phyloP scores from a whole-genome alignment of 2,329 filamentous ascomycete species.

The Alternaria novae-zelandiae region DNA sequence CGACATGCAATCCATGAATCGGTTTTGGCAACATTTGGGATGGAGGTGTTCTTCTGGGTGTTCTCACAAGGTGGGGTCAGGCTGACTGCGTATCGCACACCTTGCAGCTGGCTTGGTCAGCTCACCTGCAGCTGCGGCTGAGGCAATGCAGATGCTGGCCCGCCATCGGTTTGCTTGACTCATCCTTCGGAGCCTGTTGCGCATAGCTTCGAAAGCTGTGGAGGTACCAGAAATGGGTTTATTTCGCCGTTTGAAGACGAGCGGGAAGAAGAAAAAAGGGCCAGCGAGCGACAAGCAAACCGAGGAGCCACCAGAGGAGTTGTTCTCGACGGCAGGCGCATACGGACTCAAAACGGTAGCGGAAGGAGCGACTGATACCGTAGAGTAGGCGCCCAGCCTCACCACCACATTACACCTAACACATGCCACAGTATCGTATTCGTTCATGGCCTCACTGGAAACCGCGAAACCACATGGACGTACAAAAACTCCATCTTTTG shows the following conservation, averaged over 20 bases:
- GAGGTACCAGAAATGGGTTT: not conserved
- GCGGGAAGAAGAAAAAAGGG: not conserved
- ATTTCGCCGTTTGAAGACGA: not conserved
- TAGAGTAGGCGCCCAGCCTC: not conserved
- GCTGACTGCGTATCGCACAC: not conserved
- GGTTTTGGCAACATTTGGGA: not conserved
- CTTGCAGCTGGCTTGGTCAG: not conserved
- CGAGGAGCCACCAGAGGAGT: not conserved
- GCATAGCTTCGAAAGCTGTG: not conserved
- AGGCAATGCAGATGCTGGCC: not conserved
- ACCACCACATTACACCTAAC: not conserved
- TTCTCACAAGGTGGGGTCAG: not conserved
- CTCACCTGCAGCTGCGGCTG: not conserved
- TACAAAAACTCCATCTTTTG: accelerated
- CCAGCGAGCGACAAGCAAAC: not conserved
- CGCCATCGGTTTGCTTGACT: not conserved
- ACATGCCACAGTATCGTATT: accelerated
- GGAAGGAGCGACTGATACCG: not conserved
- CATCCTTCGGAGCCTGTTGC: not conserved
- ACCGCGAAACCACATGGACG: not conserved
- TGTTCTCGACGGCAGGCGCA: not conserved
- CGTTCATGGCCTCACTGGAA: not conserved
- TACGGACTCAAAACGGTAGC: not conserved
- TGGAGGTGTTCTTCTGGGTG: not conserved
- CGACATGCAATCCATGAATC: not conserved